Evolutionary conservation across 83 land plant genomes (phyloP).

Genomic region (Thuja plicata): DNA sequence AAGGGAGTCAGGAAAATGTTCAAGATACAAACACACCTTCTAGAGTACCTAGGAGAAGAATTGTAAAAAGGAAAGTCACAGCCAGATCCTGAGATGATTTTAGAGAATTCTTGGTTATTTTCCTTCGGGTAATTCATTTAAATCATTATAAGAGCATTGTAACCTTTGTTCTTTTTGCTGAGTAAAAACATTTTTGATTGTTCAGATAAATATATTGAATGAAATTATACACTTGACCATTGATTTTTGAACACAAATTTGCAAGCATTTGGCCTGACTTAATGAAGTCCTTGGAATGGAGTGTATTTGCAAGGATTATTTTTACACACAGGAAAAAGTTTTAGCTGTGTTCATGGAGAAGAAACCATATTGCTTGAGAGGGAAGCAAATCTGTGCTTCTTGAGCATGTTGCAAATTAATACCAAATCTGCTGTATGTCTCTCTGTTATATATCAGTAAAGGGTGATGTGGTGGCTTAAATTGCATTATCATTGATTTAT

Average conservation of each 20-base stretch:
- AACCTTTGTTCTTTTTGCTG: not conserved
- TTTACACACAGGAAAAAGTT: not conserved
- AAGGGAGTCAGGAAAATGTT: constrained; percentile 27
- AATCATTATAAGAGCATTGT: not conserved
- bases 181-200: not conserved
- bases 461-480: not conserved
- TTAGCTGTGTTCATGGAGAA: not conserved
- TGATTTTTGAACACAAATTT: not conserved
- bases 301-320: constrained; percentile 4
- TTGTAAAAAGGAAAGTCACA: constrained; percentile 69
- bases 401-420: not conserved
- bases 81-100: constrained; percentile 28
- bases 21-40: constrained; percentile 32
- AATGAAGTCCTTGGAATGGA: constrained; percentile 5
- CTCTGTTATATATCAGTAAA: not conserved
- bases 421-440: not conserved
- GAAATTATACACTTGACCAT: not conserved
- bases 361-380: not conserved
- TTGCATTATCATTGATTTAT: not conserved
- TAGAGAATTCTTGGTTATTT: not conserved
- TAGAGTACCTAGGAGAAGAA: constrained; percentile 60
- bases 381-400: not conserved
- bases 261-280: not conserved
- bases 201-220: not conserved
- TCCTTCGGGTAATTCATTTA: constrained; percentile 3